These are phyloP conservation scores for Nigrospora oryzae DNA, from an alignment of 2,329 filamentous ascomycete species.

Conservation along the genomic window DNA sequence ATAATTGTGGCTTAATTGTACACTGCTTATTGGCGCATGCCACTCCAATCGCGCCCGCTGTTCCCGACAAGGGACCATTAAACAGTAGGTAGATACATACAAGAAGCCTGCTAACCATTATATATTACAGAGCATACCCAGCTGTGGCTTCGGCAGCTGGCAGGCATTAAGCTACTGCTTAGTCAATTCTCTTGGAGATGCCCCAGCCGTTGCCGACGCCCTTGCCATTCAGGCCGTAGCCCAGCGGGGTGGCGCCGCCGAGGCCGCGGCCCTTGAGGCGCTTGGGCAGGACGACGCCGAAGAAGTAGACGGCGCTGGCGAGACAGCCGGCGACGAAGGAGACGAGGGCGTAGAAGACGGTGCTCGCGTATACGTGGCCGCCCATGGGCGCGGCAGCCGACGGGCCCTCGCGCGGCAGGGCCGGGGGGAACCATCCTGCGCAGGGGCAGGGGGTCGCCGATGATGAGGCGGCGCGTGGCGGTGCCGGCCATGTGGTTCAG, in stretches of 20 bases:
- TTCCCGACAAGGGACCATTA: no score
- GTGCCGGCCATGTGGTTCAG: conserved; percentile 48
- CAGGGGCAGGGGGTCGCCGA: conserved; percentile 79
- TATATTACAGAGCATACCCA: no score
- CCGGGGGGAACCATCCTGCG: conserved; percentile 79
- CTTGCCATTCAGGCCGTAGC: conserved; percentile 41
- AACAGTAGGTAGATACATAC: no score
- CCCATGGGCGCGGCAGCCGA: no score
- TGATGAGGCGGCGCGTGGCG: conserved; percentile 60
- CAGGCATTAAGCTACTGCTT: background rate
- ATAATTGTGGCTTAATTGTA: no score
- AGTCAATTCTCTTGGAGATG: conserved; percentile 46
- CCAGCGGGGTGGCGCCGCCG: conserved; percentile 49
- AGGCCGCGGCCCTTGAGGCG: conserved; percentile 40
- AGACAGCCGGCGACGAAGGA: conserved; percentile 49
- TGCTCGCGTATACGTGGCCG: conserved; percentile 55
- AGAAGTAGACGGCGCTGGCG: conserved; percentile 49
- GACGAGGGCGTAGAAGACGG: conserved; percentile 52
- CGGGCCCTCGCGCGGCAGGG: conserved; percentile 59
- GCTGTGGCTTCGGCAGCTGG: no score
- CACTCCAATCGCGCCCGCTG: no score
- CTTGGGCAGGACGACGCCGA: conserved; percentile 49
- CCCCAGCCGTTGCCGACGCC: conserved; percentile 51
- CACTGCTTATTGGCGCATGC: no score
- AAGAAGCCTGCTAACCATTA: no score